These are phyloP conservation scores for Fusarium penzigii DNA, from an alignment of 2,329 filamentous ascomycete genomes.

Conservation along the genomic window DNA sequence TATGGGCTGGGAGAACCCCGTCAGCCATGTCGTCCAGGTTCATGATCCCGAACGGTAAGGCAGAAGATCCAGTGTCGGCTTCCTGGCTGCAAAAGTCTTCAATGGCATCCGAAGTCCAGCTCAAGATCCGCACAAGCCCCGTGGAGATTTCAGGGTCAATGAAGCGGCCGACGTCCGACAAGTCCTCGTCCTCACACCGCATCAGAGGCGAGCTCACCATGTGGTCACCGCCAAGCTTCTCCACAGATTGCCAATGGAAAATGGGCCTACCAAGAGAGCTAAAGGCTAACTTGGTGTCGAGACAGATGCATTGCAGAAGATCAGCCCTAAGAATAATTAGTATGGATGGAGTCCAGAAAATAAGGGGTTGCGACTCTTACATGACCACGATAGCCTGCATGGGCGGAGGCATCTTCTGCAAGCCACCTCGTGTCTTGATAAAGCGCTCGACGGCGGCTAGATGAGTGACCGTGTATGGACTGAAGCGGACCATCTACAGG, in stretches of 20 bases:
- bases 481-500: background rate
- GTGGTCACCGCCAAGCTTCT: background rate
- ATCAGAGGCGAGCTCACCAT: background rate
- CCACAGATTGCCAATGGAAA: background rate
- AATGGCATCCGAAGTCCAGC: background rate
- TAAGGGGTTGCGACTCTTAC: background rate
- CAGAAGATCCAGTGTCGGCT: background rate
- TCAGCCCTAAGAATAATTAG: background rate
- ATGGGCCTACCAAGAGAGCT: background rate
- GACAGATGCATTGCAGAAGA: background rate
- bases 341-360: background rate
- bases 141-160: background rate
- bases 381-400: background rate
- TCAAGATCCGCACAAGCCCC: background rate
- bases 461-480: background rate
- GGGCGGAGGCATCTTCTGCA: background rate
- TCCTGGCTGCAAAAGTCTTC: background rate
- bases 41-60: background rate
- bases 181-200: background rate
- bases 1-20: background rate
- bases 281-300: background rate
- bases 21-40: background rate
- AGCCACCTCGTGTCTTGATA: background rate
- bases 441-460: background rate
- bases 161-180: background rate